Conservation (phyloP, 208 protist genomes). For the Blechomonas ayalai region DNA sequence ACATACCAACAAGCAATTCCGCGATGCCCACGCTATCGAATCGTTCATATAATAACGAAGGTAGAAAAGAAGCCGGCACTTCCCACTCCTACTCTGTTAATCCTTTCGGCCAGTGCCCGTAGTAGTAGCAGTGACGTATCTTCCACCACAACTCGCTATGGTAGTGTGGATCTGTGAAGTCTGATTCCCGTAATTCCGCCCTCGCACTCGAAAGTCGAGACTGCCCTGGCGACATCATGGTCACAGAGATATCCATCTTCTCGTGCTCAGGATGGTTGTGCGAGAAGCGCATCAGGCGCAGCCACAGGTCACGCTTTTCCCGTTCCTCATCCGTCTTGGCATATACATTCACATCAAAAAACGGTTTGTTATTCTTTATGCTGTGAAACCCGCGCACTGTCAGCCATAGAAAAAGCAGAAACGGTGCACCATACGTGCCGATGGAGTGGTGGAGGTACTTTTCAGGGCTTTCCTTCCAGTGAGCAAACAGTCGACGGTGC, state of each 20-base stretch:
- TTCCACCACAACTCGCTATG: constrained; percentile 89
- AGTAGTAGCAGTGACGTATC: constrained; percentile 72
- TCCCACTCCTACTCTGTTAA: constrained; percentile 40
- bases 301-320: constrained; percentile 47
- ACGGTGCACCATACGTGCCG: constrained; percentile 54
- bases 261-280: constrained; percentile 84
- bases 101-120: constrained; percentile 87
- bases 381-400: constrained; percentile 72
- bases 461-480: constrained; percentile 81
- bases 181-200: constrained; percentile 73
- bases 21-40: too few relatives aligned
- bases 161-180: constrained; percentile 85
- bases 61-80: not conserved
- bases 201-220: constrained; percentile 60
- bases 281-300: constrained; percentile 76
- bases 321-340: constrained; percentile 55
- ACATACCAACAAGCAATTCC: too few relatives aligned
- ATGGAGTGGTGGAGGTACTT: constrained; percentile 69
- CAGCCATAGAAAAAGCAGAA: constrained; percentile 52
- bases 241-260: constrained; percentile 40
- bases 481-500: constrained; percentile 65
- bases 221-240: constrained; percentile 83
- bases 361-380: constrained; percentile 85
- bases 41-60: not conserved
- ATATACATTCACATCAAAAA: constrained; percentile 83